Evolutionary conservation across 805 yeast species (phyloP).

Genomic region (Saccharomyces kudriavzevii): DNA sequence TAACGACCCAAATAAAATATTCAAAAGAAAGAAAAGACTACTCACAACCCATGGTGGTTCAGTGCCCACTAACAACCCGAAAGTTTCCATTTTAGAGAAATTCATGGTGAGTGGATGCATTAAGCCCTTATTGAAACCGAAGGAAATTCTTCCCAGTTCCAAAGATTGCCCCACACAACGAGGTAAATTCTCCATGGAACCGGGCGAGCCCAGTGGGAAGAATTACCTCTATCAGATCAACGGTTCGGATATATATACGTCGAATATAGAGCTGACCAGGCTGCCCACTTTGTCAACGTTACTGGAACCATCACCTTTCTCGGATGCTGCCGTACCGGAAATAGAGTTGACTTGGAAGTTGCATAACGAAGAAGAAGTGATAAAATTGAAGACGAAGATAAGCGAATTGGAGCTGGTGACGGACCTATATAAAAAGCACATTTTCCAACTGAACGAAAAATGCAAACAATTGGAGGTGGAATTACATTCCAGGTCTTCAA

Average conservation of each 20-base stretch:
- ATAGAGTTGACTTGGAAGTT: constrained; percentile 6
- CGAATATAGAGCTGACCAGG: background rate
- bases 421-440: constrained; percentile 75
- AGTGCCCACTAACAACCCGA: background rate
- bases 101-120: background rate
- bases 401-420: constrained; percentile 85
- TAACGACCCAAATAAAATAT: background rate
- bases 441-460: constrained; percentile 60
- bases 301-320: background rate
- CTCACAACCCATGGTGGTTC: background rate
- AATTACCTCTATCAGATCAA: background rate
- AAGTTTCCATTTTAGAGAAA: background rate
- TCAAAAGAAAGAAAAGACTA: background rate
- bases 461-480: constrained; percentile 14
- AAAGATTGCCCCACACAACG: background rate
- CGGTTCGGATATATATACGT: background rate
- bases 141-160: background rate
- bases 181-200: background rate
- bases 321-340: background rate
- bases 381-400: constrained; percentile 60
- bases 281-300: background rate
- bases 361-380: constrained; percentile 27
- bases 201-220: background rate
- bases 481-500: background rate
- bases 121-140: background rate